Evolutionary conservation across 257 asterid species (phyloP).

Genomic region (Nicotiana tomentosiformis): DNA sequence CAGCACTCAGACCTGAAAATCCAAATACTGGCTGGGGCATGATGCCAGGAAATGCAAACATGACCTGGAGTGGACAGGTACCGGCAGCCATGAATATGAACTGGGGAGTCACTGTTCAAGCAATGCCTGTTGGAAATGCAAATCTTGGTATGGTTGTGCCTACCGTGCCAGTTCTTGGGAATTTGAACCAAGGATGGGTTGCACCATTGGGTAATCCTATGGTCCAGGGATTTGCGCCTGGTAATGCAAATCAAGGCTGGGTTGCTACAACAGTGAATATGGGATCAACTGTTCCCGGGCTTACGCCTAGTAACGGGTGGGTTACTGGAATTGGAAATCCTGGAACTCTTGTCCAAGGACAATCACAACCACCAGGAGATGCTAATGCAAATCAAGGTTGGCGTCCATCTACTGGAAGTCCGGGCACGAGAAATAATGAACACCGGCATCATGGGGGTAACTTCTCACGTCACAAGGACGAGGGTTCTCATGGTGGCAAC

Average conservation of each 20-base stretch:
- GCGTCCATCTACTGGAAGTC: constrained; percentile 39
- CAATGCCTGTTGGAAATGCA: constrained; percentile 36
- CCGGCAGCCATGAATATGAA: constrained; percentile 41
- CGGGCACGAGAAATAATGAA: constrained; percentile 48
- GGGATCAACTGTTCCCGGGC: constrained; percentile 34
- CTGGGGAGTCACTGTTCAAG: constrained; percentile 52
- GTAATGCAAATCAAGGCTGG: constrained; percentile 33
- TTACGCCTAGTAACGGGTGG: constrained; percentile 29
- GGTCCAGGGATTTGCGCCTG: constrained; percentile 34
- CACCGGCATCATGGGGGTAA: constrained; percentile 35
- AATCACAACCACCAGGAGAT: constrained; percentile 24
- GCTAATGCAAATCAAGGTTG: constrained; percentile 42
- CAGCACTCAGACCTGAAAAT: constrained; percentile 42
- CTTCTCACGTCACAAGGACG: constrained; percentile 39
- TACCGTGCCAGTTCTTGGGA: constrained; percentile 37
- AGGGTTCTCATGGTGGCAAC: constrained; percentile 19
- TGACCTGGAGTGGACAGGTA: constrained; percentile 57
- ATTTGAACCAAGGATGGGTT: constrained; percentile 47
- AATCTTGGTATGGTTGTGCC: constrained; percentile 47
- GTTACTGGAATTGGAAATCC: constrained; percentile 19
- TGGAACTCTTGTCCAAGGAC: constrained; percentile 41
- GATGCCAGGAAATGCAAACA: constrained; percentile 47
- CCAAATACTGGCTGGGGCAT: constrained; percentile 51
- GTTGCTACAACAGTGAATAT: constrained; percentile 36
- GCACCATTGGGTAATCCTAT: constrained; percentile 33